These are phyloP conservation scores for Lindgomyces ingoldianus DNA, from an alignment of 495 filamentous ascomycete genomes.

Conservation along the genomic window DNA sequence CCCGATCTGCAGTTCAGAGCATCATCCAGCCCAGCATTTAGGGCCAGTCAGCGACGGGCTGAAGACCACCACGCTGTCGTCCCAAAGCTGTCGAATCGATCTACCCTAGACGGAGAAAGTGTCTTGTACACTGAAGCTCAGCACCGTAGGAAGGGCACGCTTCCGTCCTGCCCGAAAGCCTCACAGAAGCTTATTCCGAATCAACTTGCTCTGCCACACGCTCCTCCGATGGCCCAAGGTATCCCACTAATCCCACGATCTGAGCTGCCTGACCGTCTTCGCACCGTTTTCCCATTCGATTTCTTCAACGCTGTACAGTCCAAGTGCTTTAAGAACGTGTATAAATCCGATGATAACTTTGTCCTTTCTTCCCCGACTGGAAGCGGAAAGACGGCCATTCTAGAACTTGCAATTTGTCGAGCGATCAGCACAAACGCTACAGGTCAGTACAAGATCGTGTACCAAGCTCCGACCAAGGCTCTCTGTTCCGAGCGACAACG, in stretches of 20 bases:
- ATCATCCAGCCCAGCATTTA: constrained; percentile 44
- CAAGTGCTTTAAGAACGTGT: constrained; percentile 74
- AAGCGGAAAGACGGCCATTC: constrained; percentile 87
- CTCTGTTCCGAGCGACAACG: constrained; percentile 79
- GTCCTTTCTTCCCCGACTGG: constrained; percentile 90
- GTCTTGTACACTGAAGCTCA: background rate
- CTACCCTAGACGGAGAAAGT: background rate
- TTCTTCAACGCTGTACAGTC: constrained; percentile 93
- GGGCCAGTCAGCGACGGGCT: constrained; percentile 40
- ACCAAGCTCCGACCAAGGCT: constrained; percentile 92
- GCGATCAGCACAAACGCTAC: constrained; percentile 62
- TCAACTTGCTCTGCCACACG: constrained; percentile 40
- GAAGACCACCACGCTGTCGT: background rate
- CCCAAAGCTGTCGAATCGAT: background rate
- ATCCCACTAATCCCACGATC: constrained; percentile 73
- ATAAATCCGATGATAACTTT: constrained; percentile 75
- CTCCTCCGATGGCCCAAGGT: constrained; percentile 60
- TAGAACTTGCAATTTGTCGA: constrained; percentile 90
- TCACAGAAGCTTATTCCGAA: constrained; percentile 7
- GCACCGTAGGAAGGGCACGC: background rate
- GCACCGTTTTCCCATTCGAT: constrained; percentile 74
- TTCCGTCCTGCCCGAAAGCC: background rate
- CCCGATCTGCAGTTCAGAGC: constrained; percentile 24
- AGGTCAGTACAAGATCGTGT: constrained; percentile 86
- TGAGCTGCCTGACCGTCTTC: constrained; percentile 74